Conservation (phyloP, 1,284 basidiomycete species). For the Ganoderma multipileum region DNA sequence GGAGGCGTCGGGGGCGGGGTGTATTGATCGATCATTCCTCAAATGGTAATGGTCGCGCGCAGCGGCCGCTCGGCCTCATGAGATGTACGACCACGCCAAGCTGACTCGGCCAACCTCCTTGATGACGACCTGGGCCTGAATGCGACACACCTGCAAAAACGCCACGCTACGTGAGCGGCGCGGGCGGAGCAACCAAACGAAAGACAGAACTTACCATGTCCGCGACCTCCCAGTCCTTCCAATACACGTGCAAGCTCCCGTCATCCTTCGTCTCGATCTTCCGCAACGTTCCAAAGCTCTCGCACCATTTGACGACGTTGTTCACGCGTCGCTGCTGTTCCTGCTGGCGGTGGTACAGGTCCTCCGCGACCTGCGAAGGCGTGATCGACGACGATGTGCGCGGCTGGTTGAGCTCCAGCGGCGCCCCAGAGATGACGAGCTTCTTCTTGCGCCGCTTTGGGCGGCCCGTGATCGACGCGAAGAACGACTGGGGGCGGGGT, state of each 20-base stretch:
- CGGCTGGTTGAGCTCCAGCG: conserved; percentile 19
- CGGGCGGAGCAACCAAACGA: neutral
- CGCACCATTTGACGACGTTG: conserved; percentile 39
- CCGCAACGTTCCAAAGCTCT: conserved; percentile 37
- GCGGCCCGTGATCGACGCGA: conserved; percentile 34
- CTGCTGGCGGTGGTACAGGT: conserved; percentile 23
- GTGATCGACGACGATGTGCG: conserved; percentile 20
- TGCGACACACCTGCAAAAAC: conserved; percentile 37
- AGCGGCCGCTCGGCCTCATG: conserved; percentile 13
- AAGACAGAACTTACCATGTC: conserved; percentile 35
- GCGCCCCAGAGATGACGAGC: conserved; percentile 37
- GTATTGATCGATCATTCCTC: conserved; percentile 10
- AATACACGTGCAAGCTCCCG: conserved; percentile 40
- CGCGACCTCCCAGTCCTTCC: conserved; percentile 41
- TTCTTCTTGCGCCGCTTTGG: conserved; percentile 36
- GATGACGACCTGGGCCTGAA: conserved; percentile 39
- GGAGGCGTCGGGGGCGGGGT: neutral
- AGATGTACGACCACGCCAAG: conserved; percentile 40
- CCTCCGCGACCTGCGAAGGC: conserved; percentile 10
- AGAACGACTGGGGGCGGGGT: conserved; percentile 35
- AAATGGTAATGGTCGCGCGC: neutral
- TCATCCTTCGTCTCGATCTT: conserved; percentile 38
- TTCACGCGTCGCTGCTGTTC: conserved; percentile 33
- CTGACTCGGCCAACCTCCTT: conserved; percentile 40
- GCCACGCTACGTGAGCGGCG: conserved; percentile 6